A percentile compares a stretch with the other conserved stretches of the same genome.
Evolutionary conservation across 495 filamentous ascomycete species (phyloP).

Genomic region (Copromyces sp.): DNA sequence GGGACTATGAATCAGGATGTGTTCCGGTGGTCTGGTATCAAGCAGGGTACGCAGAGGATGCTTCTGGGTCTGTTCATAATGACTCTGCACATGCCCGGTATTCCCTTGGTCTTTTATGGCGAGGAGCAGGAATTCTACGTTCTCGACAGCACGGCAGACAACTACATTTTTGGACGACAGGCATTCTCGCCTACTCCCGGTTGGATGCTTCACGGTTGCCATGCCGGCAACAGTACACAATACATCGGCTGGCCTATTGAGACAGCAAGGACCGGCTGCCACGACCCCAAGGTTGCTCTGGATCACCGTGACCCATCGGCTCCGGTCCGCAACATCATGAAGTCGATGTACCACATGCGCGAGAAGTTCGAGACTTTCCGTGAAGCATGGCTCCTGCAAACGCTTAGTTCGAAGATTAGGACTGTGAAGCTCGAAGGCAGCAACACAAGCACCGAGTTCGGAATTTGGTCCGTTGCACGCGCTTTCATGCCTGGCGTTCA

Average conservation of each 20-base stretch:
- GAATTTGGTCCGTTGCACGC: conserved; percentile 42
- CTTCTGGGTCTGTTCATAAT: conserved; percentile 54
- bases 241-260: conserved; percentile 51
- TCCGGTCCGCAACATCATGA: conserved; percentile 45
- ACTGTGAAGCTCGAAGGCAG: conserved; percentile 16
- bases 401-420: background rate
- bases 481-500: conserved; percentile 31
- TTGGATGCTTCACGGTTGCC: conserved; percentile 63
- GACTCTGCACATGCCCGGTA: conserved; percentile 54
- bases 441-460: conserved; percentile 49
- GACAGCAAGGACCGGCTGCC: conserved; percentile 45
- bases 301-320: conserved; percentile 44
- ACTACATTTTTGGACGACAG: conserved; percentile 61
- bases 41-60: conserved; percentile 49
- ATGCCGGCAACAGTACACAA: conserved; percentile 40
- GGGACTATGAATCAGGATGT: conserved; percentile 64
- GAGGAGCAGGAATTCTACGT: conserved; percentile 64
- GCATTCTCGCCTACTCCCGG: conserved; percentile 54
- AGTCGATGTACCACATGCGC: conserved; percentile 55
- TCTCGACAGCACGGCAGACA: conserved; percentile 53
- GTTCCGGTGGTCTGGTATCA: conserved; percentile 59
- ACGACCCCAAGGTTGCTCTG: conserved; percentile 60
- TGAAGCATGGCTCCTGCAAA: conserved; percentile 49
- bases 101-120: conserved; percentile 55
- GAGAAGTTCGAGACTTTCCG: conserved; percentile 44